Percentiles rank a stretch among this genome's conserved stretches.
Conservation (phyloP, 2,329 filamentous ascomycete genomes). For the Botryotinia calthae region DNA sequence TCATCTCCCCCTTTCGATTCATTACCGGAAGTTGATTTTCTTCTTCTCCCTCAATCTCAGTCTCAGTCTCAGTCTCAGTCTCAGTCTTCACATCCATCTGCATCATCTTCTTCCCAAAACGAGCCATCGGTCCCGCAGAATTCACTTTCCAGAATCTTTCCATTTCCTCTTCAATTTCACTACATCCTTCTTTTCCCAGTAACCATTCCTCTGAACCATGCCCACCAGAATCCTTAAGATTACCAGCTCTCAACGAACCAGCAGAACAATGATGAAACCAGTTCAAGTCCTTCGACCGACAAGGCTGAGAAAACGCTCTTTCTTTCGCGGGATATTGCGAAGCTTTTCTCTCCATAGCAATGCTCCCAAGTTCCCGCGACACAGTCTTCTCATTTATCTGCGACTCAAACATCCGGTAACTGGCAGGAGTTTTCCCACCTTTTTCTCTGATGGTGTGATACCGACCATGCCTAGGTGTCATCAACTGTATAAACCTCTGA, state of each 20-base stretch:
- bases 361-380: neutral
- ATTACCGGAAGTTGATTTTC: neutral
- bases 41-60: neutral
- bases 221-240: neutral
- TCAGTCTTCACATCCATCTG: neutral
- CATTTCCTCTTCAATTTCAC: neutral
- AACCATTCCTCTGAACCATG: neutral
- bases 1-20: neutral
- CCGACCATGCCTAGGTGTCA: neutral
- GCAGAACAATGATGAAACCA: neutral
- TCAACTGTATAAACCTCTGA: neutral
- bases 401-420: neutral
- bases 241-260: neutral
- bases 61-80: neutral
- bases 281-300: neutral
- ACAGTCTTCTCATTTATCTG: neutral
- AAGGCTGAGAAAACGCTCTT: neutral
- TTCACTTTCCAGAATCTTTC: neutral
- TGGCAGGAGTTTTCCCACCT: too few species aligned
- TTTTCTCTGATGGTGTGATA: too few species aligned
- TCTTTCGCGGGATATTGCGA: neutral
- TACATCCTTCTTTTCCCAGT: neutral
- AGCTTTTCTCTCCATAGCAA: neutral
- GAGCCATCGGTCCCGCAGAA: neutral
- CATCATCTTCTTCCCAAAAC: neutral